Evolutionary conservation across 2,329 filamentous ascomycete species (phyloP).

Genomic region (Aspergillus sp.): DNA sequence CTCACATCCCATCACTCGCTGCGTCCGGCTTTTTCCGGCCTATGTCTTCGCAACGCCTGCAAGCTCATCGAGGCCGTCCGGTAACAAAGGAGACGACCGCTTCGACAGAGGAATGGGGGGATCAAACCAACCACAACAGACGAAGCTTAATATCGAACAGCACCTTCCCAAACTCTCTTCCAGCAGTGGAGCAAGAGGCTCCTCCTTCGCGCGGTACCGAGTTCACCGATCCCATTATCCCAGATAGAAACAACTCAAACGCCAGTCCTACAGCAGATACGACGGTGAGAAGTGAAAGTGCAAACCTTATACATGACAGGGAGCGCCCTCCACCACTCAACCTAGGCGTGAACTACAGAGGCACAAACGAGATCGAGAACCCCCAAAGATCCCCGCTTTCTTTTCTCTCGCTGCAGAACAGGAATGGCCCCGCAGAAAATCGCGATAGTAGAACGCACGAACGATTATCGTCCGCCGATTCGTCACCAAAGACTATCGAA

Average conservation of each 20-base stretch:
- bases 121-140: constrained; percentile 52
- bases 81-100: constrained; percentile 34
- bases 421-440: constrained; percentile 50
- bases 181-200: constrained; percentile 48
- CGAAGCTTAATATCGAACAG: constrained; percentile 61
- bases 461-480: constrained; percentile 78
- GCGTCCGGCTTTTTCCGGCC: constrained; percentile 92
- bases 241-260: constrained; percentile 70
- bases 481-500: constrained; percentile 67
- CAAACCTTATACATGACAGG: constrained; percentile 68
- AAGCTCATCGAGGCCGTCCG: constrained; percentile 73
- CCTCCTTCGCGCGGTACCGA: constrained; percentile 79
- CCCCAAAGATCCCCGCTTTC: constrained; percentile 72
- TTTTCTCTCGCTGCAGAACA: constrained; percentile 65
- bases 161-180: constrained; percentile 39
- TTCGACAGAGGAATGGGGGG: constrained; percentile 45
- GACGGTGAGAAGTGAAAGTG: constrained; percentile 70
- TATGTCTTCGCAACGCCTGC: constrained; percentile 93
- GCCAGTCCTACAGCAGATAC: constrained; percentile 67
- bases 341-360: constrained; percentile 60
- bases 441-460: constrained; percentile 69
- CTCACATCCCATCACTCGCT: constrained; percentile 85
- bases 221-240: constrained; percentile 71
- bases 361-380: constrained; percentile 54
- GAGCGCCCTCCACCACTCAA: constrained; percentile 54